Conservation (phyloP, 2,329 filamentous ascomycete species). For the Huntiella decipiens region DNA sequence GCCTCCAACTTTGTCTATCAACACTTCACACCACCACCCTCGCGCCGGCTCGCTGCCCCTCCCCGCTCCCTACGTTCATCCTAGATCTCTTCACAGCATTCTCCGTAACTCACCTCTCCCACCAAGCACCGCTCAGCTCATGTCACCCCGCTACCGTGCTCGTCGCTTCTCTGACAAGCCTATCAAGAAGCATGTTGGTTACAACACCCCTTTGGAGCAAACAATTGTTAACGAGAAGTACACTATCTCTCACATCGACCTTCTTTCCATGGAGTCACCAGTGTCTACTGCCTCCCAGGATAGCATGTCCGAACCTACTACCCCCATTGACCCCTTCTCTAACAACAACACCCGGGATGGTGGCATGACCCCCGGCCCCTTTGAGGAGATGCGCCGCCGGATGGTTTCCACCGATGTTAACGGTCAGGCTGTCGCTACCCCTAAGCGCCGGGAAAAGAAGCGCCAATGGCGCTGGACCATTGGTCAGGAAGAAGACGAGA, state of each 20-base stretch:
- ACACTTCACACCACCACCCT: conserved; percentile 8
- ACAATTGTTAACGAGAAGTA: conserved; percentile 46
- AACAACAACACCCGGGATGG: conserved; percentile 38
- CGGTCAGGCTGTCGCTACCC: not conserved
- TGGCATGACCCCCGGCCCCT: conserved; percentile 42
- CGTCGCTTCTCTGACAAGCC: conserved; percentile 34
- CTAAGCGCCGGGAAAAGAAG: conserved; percentile 37
- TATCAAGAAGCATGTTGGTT: conserved; percentile 34
- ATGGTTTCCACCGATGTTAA: conserved; percentile 28
- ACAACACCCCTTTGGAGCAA: conserved; percentile 42
- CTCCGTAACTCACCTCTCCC: conserved; percentile 47
- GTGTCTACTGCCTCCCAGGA: not conserved
- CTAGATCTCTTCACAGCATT: conserved; percentile 41
- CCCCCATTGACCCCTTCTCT: conserved; percentile 30
- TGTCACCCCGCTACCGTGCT: conserved; percentile 35
- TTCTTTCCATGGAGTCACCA: conserved; percentile 35
- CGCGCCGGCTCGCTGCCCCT: conserved; percentile 16
- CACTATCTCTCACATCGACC: conserved; percentile 42
- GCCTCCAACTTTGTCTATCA: not conserved
- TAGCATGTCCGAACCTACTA: conserved; percentile 18
- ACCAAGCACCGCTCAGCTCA: conserved; percentile 27
- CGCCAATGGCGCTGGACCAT: conserved; percentile 50
- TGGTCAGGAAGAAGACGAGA: conserved; percentile 25
- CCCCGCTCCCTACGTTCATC: conserved; percentile 34
- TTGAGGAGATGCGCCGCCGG: conserved; percentile 41